phyloP scores from a whole-genome alignment of 352 stramenopile species.

The Globisporangium splendens region DNA sequence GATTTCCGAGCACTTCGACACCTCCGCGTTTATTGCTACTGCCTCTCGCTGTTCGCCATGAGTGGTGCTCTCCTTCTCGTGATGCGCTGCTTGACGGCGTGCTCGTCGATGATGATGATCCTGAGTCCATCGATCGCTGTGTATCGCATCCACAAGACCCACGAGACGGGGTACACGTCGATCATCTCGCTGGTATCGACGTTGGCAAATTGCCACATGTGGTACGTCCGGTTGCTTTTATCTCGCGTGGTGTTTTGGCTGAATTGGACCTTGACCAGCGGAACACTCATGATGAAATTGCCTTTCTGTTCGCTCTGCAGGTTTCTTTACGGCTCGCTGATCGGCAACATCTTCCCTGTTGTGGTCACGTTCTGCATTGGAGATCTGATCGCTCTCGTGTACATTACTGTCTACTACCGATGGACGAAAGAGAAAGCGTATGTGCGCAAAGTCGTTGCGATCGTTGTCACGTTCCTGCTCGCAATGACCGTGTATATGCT shows the following conservation, averaged over 20 bases:
- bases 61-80: conserved; percentile 5
- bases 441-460: too few relatives aligned
- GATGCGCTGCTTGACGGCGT: conserved; percentile 20
- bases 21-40: too few relatives aligned
- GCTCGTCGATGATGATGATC: conserved; percentile 28
- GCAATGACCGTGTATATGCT: conserved; percentile 16
- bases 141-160: conserved; percentile 25
- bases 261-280: too few relatives aligned
- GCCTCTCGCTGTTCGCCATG: neutral
- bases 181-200: too few relatives aligned
- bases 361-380: too few relatives aligned
- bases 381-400: too few relatives aligned
- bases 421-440: too few relatives aligned
- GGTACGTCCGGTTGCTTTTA: conserved; percentile 5
- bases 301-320: neutral
- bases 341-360: neutral
- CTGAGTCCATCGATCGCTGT: conserved; percentile 41
- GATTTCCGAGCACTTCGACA: too few relatives aligned
- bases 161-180: conserved; percentile 27
- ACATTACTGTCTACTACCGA: too few relatives aligned
- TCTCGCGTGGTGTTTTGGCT: too few relatives aligned
- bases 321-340: conserved; percentile 21
- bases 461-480: conserved; percentile 1
- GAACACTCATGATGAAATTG: too few relatives aligned
- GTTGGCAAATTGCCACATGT: too few relatives aligned